These are phyloP conservation scores for Adansonia rubrostipa DNA, from an alignment of 441 rosid species.

Conservation along the genomic window DNA sequence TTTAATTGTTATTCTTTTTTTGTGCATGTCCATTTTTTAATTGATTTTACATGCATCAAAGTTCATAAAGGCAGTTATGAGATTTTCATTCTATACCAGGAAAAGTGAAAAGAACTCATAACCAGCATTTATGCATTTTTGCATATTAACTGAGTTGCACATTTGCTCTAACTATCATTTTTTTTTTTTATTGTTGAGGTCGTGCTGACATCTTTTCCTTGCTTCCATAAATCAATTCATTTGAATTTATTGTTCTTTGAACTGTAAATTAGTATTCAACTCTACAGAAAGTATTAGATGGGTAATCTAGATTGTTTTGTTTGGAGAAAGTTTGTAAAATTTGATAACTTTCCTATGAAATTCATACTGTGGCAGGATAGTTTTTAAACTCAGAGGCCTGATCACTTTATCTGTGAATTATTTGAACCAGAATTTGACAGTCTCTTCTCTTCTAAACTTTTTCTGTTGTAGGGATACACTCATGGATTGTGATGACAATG, in stretches of 20 bases:
- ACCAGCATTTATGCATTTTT: conserved; percentile 6
- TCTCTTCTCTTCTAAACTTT: conserved; percentile 16
- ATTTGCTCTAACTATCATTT: background rate
- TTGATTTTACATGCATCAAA: background rate
- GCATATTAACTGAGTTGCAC: background rate
- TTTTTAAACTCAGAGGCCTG: conserved; percentile 19
- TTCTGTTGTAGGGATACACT: conserved; percentile 64
- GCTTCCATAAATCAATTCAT: background rate
- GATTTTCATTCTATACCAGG: background rate
- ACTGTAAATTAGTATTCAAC: background rate
- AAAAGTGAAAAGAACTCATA: conserved; percentile 4
- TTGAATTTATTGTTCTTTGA: conserved; percentile 1
- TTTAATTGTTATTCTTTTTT: background rate
- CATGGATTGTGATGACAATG: conserved; percentile 99
- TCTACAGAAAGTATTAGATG: background rate
- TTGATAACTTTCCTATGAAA: background rate
- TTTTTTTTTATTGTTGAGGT: background rate
- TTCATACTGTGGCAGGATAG: conserved; percentile 7
- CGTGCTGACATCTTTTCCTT: background rate
- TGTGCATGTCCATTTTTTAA: background rate
- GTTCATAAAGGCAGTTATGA: background rate
- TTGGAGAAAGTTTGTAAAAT: background rate
- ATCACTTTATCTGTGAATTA: conserved; percentile 22
- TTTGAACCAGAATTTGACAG: conserved; percentile 2
- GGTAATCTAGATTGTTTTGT: conserved; percentile 6